Base-by-base conservation (phyloP, 2,329 filamentous ascomycete genomes). In the Leptodontidium sp. region DNA sequence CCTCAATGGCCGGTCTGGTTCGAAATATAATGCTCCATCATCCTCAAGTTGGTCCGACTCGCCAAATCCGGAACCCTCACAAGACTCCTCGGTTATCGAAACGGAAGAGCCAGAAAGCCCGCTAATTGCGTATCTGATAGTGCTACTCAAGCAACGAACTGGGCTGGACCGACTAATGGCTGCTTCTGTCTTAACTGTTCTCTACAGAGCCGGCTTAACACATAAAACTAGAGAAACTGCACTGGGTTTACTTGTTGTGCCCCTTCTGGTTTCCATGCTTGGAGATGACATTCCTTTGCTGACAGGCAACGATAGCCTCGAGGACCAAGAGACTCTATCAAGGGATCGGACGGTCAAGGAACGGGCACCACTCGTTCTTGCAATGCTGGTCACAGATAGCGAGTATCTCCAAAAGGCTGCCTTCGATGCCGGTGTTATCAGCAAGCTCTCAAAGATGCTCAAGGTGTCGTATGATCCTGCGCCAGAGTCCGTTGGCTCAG, bases 401-500 rank as follows among this genome's bases (percentile, higher is more conserved):
- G 88, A 91, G 69, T 86, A 88, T 68, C 84, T 98, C 64, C 95
- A 98, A 79, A 92, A 90, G 75, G 90, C 93, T 47, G 93, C 94
- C 0, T 91, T 90, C 53, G 93, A 98, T 69, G 87, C 88, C 57
- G 84, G 84, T 65, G 86, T 87, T 12, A 85, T 92, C 64, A 87
- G 86, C 64, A 85, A 85, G 64, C 82, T 93, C 17, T 87, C 89
- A 15, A 84, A 87, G 65, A 83, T 91, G 68, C 79, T 93, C 26
- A 91, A 91, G 76, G 84, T 86, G 75, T 87, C 88, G 0, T 92
- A 91, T 74, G 90, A 91, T 70, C 84, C 85, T 11, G 81, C 87
- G 4, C 76, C 82, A 1, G 82, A 86, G 35, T 79, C 74, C n/a
- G 76, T 81, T 1, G 78, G 80, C 24, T 81, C 81, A 61, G 83